These are phyloP conservation scores for Pseudogymnoascus sp. DNA, from an alignment of 2,329 filamentous ascomycete species.

Conservation along the genomic window DNA sequence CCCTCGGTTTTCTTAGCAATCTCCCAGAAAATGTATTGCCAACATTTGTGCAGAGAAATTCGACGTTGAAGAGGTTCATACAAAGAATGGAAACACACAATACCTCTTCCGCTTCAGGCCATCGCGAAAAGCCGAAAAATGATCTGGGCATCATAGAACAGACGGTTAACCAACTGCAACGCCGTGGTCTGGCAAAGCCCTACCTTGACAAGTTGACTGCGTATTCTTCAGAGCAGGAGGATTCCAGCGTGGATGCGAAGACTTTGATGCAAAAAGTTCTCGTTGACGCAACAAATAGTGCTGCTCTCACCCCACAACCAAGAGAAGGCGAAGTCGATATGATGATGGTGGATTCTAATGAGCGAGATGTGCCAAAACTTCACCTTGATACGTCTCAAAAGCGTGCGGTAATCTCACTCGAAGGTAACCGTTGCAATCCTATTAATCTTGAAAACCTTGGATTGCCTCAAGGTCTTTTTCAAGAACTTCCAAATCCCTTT, in stretches of 20 bases:
- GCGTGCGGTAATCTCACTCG: not conserved
- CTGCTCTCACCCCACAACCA: not conserved
- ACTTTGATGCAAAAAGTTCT: conserved; percentile 3
- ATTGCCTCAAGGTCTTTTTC: not conserved
- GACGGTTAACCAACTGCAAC: conserved; percentile 1
- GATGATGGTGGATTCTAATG: not conserved
- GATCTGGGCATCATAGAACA: conserved; percentile 3
- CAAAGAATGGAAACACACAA: not conserved
- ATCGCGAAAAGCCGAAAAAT: not conserved
- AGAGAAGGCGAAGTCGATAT: not conserved
- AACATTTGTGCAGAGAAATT: not conserved
- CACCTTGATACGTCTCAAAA: not conserved
- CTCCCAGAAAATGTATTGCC: not conserved
- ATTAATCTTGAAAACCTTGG: not conserved
- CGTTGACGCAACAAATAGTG: not conserved
- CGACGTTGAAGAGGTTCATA: not conserved
- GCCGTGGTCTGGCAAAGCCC: not conserved
- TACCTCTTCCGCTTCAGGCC: no score
- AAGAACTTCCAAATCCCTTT: not conserved
- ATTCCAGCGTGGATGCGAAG: not conserved
- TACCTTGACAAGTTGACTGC: not conserved
- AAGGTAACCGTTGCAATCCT: not conserved
- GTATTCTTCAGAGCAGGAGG: not conserved
- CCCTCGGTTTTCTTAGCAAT: not conserved
- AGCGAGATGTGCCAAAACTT: not conserved